Percentiles rank a stretch among this genome's conserved stretches.
Conservation (phyloP, 2,329 filamentous ascomycete genomes). For the Monilinia fructigena region DNA sequence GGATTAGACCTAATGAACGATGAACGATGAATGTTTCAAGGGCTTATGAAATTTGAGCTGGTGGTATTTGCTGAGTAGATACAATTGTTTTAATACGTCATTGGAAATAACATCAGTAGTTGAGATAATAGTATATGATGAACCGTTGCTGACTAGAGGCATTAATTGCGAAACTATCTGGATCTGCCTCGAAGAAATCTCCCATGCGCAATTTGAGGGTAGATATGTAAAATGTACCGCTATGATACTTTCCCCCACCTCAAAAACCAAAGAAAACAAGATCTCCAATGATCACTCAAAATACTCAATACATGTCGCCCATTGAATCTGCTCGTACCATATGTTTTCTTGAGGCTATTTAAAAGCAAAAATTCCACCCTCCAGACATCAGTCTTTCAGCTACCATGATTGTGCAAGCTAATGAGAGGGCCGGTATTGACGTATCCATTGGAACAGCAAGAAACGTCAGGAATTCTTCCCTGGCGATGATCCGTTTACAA, state of each 20-base stretch:
- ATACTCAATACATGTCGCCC: not conserved
- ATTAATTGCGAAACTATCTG: not conserved
- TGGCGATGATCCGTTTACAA: slow-evolving; percentile 20
- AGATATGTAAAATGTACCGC: not conserved
- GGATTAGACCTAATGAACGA: no score
- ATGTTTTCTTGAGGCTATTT: not conserved
- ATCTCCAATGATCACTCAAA: not conserved
- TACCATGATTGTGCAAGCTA: not conserved
- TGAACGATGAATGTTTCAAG: not conserved
- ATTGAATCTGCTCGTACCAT: not conserved
- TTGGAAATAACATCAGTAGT: no score
- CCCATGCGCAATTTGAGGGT: not conserved
- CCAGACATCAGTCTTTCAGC: not conserved
- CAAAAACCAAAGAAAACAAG: not conserved
- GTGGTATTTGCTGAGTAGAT: no score
- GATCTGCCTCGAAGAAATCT: not conserved
- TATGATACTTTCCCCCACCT: not conserved
- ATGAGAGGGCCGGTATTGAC: not conserved
- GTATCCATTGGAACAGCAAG: not conserved
- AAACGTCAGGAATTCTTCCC: not conserved
- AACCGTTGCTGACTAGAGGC: not conserved
- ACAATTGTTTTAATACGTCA: no score
- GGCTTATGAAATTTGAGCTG: not conserved
- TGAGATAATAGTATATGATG: not conserved
- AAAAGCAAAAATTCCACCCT: not conserved